Evolutionary conservation across 805 yeast species (phyloP).

Genomic region (Candida hispaniensis): DNA sequence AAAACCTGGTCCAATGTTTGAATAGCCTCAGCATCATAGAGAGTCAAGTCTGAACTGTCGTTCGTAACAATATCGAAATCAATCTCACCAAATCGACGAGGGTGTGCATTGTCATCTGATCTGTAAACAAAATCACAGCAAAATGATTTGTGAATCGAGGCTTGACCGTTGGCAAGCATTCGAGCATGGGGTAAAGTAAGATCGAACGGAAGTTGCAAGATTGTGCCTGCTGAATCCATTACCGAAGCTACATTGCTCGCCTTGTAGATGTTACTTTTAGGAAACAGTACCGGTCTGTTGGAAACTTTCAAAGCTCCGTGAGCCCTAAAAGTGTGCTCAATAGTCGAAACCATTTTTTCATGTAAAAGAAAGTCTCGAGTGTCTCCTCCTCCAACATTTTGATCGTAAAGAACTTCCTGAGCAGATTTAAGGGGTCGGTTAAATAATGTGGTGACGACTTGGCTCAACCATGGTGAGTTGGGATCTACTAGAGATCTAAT

Average conservation of each 20-base stretch:
- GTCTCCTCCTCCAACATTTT: constrained; percentile 19
- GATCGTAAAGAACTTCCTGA: constrained; percentile 71
- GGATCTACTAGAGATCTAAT: constrained; percentile 77
- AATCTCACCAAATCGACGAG: constrained; percentile 70
- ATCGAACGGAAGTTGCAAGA: constrained; percentile 82
- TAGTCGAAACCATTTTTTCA: constrained; percentile 47
- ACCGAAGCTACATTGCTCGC: constrained; percentile 65
- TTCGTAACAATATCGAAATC: constrained; percentile 72
- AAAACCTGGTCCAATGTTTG: constrained; percentile 71
- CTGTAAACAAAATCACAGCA: constrained; percentile 77
- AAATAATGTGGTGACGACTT: constrained; percentile 78
- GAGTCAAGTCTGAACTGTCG: constrained; percentile 36
- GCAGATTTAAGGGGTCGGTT: constrained; percentile 78
- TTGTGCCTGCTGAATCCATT: constrained; percentile 76
- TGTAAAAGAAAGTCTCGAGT: constrained; percentile 35
- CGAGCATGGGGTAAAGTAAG: constrained; percentile 85
- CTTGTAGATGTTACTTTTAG: constrained; percentile 63
- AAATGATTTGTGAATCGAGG: constrained; percentile 48
- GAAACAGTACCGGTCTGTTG: constrained; percentile 59
- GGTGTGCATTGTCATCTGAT: constrained; percentile 51
- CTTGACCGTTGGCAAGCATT: constrained; percentile 53
- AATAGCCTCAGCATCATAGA: constrained; percentile 80
- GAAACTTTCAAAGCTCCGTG: constrained; percentile 85
- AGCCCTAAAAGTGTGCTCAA: constrained; percentile 51
- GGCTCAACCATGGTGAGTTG: constrained; percentile 88